Conservation (phyloP, 2,329 filamentous ascomycete species). For the Hymenoscyphus infarciens region DNA sequence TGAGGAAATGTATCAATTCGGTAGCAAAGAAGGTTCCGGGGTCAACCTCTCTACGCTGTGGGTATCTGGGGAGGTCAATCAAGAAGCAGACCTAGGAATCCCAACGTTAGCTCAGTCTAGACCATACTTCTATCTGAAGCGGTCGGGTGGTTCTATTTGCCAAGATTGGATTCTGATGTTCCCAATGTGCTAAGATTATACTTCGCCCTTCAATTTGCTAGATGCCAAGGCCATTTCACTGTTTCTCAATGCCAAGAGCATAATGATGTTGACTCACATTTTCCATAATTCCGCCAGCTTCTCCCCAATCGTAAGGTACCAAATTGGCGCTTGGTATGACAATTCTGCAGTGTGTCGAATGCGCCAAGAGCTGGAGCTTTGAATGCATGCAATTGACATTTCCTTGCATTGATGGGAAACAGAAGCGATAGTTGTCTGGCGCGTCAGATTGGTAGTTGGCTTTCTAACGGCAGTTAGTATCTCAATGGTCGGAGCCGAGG, state of each 20-base stretch:
- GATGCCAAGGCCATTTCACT: not conserved
- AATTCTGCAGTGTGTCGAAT: constrained; percentile 67
- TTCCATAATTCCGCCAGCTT: constrained; percentile 71
- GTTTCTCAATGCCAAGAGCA: constrained; percentile 11
- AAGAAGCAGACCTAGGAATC: constrained; percentile 68
- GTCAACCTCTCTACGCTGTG: constrained; percentile 22
- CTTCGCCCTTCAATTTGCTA: not conserved
- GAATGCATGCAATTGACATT: constrained; percentile 80
- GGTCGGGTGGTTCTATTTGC: not conserved
- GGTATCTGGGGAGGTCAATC: constrained; percentile 75
- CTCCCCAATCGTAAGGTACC: constrained; percentile 72
- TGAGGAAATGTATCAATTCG: constrained; percentile 68
- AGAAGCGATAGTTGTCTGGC: constrained; percentile 60
- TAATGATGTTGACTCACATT: constrained; percentile 53
- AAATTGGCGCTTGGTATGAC: constrained; percentile 87
- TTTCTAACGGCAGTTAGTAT: constrained; percentile 40
- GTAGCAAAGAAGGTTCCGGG: constrained; percentile 56
- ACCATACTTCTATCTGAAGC: not conserved
- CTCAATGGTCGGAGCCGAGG: not conserved
- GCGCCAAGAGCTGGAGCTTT: constrained; percentile 88
- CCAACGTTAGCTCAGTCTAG: constrained; percentile 9
- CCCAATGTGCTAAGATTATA: not conserved
- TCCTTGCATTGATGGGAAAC: constrained; percentile 74
- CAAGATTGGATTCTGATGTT: not conserved
- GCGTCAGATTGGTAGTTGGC: constrained; percentile 47